These are phyloP conservation scores for Erodium maritimum DNA, from an alignment of 345 rosid genomes.

Conservation along the genomic window DNA sequence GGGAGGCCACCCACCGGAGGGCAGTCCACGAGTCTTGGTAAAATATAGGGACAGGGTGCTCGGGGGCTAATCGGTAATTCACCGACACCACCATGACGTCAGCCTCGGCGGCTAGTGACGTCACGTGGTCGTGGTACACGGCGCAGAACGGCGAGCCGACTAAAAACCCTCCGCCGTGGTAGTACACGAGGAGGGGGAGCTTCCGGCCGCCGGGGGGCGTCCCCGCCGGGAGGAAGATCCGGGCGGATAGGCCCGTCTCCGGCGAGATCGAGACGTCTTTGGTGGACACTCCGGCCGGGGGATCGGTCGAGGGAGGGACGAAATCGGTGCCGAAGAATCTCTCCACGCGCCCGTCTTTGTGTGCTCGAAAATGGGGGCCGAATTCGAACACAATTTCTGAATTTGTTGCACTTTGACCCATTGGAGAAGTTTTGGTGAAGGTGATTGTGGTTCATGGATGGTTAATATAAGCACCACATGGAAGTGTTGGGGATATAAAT, in stretches of 20 bases:
- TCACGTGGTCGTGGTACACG: conserved; percentile 17
- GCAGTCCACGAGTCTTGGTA: conserved; percentile 40
- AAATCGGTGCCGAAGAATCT: not conserved
- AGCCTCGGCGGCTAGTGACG: conserved; percentile 15
- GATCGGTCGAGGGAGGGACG: conserved; percentile 14
- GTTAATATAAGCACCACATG: too few species aligned
- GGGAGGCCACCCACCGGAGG: conserved; percentile 34
- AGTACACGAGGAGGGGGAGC: conserved; percentile 26
- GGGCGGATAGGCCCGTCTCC: conserved; percentile 3
- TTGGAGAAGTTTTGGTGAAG: too few species aligned
- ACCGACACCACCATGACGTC: conserved; percentile 21
- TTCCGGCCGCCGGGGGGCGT: conserved; percentile 8
- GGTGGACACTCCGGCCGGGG: conserved; percentile 15
- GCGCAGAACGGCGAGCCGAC: conserved; percentile 22
- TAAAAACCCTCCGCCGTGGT: conserved; percentile 37
- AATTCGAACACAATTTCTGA: not conserved
- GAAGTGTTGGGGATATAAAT: too few species aligned
- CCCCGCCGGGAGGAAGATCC: conserved; percentile 1
- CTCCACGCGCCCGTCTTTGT: conserved; percentile 18
- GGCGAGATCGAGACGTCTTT: conserved; percentile 20
- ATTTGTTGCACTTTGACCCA: not conserved
- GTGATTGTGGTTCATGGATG: too few species aligned
- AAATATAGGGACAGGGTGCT: conserved; percentile 29
- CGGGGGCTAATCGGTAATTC: conserved; percentile 34
- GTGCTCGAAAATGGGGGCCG: conserved; percentile 11